Evolutionary conservation across 2,329 filamentous ascomycete genomes (phyloP), one percentile per base, ranked within the genome.

Genomic region (Cladophialophora psammophila): DNA sequence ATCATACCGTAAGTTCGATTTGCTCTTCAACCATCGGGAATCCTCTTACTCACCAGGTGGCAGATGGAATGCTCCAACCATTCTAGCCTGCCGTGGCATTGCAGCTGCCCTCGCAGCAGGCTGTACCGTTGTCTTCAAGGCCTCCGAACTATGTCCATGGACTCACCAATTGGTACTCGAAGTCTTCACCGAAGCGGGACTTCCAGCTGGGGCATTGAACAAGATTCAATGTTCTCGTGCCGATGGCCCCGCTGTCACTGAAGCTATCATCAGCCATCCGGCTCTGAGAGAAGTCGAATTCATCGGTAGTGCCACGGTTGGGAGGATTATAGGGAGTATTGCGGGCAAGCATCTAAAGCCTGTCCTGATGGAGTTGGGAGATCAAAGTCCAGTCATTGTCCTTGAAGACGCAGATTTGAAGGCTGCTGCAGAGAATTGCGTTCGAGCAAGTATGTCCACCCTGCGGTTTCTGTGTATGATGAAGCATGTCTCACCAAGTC

Each of bases 301-400:
- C 78, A 97, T 94, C 0, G 94, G 94, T 38, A 97, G 93, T 9
- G 92, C 96, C 3, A 88, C 90, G 13, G 92, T 92, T 59, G 94
- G 94, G 10, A 81, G 96, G 58, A 88, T 92, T 5, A 90, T 97
- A 26, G 92, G 96, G 74, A 88, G 89, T 76, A 91, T 92, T 3
- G 93, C 92, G 0, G 87, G 92, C 31, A 91, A 92, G 74, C 88
- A 93, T 50, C 86, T 96, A 56, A 90, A 96, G 71, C 88, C 90
- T 63, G 91, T 97, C 48, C 91, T 93, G 7, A 85, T 97, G 48
- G 94, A 97, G 80, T 88, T 97, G 31, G 94, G 94, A 70, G 94
- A 94, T 72, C 97, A 97, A 75, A 94, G 97, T 76, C 91, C 94
- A 2, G 93, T 93, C 15, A 97, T 97, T 74, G 86, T 97, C 61